Evolutionary conservation across 2,329 filamentous ascomycete species (phyloP).

Genomic region (Penicillium sp.): DNA sequence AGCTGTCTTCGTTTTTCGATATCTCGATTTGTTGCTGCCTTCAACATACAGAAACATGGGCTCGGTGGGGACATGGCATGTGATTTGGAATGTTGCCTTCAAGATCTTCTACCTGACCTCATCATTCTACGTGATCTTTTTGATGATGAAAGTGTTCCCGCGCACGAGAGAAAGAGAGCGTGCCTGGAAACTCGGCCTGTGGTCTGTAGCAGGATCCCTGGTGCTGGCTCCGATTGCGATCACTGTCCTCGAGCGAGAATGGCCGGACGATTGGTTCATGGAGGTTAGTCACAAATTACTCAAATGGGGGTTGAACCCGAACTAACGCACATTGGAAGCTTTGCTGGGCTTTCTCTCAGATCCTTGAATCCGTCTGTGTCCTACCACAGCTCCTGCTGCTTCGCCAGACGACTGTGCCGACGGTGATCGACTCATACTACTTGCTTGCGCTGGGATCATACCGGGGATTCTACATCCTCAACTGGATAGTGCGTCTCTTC

Average conservation of each 20-base stretch:
- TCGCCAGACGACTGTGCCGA: constrained; percentile 91
- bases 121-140: constrained; percentile 79
- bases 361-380: constrained; percentile 88
- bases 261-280: constrained; percentile 36
- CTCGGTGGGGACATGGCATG: constrained; percentile 5
- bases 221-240: constrained; percentile 72
- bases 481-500: constrained; percentile 78
- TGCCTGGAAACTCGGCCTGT: constrained; percentile 86
- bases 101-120: constrained; percentile 87
- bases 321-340: constrained; percentile 54
- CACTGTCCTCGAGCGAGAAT: constrained; percentile 66
- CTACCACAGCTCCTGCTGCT: constrained; percentile 89
- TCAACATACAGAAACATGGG: constrained; percentile 19
- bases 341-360: constrained; percentile 84
- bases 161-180: constrained; percentile 87
- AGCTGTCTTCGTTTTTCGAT: constrained; percentile 81
- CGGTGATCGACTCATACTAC: constrained; percentile 96
- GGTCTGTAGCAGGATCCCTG: constrained; percentile 66
- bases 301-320: not conserved
- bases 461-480: constrained; percentile 84
- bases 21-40: constrained; percentile 73
- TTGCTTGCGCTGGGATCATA: constrained; percentile 85
- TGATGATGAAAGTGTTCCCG: constrained; percentile 86
- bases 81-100: constrained; percentile 59
- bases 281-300: constrained; percentile 36